Base-by-base conservation (phyloP, 441 rosid species). In the Populus hybrid region DNA sequence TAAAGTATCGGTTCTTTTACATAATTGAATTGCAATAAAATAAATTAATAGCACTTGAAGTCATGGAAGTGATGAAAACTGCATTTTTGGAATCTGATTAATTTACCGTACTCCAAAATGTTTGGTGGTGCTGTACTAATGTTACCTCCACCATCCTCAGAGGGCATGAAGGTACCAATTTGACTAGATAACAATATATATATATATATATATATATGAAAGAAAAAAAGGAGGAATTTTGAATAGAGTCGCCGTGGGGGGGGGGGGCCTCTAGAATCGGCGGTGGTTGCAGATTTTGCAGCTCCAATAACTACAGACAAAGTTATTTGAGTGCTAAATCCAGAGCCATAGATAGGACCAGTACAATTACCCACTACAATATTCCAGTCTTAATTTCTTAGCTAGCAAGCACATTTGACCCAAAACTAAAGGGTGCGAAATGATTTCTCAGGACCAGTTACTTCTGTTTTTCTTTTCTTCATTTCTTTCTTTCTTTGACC, bases 351-450 rank as follows among this genome's bases (percentile, higher is more conserved):
- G 59, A 50, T 0, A 50, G 59, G 59, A 50, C 59, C 59, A 5
- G 59, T 50, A 50, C 59, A 1, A 16, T 50, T 5, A 50, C 1
- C 59, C 7, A 16, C 59, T 50, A 16, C 59, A n/a, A n/a, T n/a
- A 50, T 67, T 74, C 12, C 33, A 23, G 45, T 75, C 11, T 28
- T 28, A 28, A 11, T 45, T 68, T 36, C 36, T 24, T 38, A 63
- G 63, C 63, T 24, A 16, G 59, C 59, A 26, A 14, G 3, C n/a
- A n/a, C n/a, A 23, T 78, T 85, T 72, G 74, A 28, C 76, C 79
- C 74, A 53, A 38, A 74, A 68, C 7, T 56, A 53, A 53, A 53
- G 61, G 61, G 61, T 6, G 61, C 7, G 61, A 18, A 16, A 53
- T 53, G 61, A 53, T 16, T 53, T 67, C 66, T 56, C 65, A 66